Base-by-base conservation (phyloP, 352 stramenopile species). In the Globisporangium perplexum region DNA sequence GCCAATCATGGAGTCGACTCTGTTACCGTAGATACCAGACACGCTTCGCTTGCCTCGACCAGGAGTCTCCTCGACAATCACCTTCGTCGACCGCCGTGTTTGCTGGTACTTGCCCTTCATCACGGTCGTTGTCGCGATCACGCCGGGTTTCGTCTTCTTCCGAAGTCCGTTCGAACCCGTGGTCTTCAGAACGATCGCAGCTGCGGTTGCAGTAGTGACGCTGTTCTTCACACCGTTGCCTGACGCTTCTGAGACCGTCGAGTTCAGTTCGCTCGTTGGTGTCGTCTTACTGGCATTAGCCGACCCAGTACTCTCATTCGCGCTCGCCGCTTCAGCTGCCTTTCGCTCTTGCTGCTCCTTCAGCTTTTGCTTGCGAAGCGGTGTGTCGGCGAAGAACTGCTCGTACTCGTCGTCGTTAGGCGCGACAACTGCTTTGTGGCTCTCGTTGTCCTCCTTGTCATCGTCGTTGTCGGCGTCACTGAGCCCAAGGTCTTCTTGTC, bases 101-200 rank as follows among this genome's bases (percentile, higher is more conserved):
- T 62, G 42, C 23, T 60, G 35, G 54, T 69, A 71, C 18, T 74
- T 83, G 1, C 66, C 72, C 41, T 80, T 83, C 51, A 66, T 63
- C 26, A 46, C 63, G 38, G 55, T 66, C 17, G 59, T 58, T n/a
- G 57, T 76, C 11, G 63, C 61, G 11, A 78, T 54, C 20, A 24
- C n/a, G n/a, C 49, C 31, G 7, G 53, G 62, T 3, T 42, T 42
- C 30, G 66, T 66, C 20, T 47, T 63, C 36, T 65, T 60, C 24
- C 70, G 68, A 50, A 82, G 52, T 36, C 72, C 74, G 11, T 86
- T 86, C 15, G 72, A 82, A 30, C 68, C 72, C 50, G 49, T 47
- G 10, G 54, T 60, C 10, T 43, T 35, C 20, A 11, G 38, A 20
- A 12, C 17, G 17, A 44, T 7, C 7, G 38, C 18, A 11, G 38